These are phyloP conservation scores for Neurospora tetrasperma DNA, from an alignment of 495 filamentous ascomycete species.

Conservation along the genomic window DNA sequence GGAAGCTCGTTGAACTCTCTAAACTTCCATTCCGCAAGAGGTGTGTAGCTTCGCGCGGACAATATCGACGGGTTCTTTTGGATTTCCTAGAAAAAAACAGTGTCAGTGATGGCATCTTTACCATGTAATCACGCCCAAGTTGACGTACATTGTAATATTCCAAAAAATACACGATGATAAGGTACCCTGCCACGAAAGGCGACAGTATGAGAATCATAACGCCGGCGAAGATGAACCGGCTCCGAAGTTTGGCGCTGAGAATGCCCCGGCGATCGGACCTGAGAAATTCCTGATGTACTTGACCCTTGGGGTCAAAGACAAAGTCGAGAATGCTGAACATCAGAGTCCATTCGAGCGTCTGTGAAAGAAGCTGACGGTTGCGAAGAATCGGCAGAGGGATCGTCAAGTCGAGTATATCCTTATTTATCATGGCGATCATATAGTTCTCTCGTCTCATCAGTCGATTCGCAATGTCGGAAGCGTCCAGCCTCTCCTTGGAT, in stretches of 20 bases:
- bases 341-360: constrained; percentile 79
- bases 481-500: constrained; percentile 92
- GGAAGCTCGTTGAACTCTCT: constrained; percentile 95
- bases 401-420: constrained; percentile 81
- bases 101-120: constrained; percentile 5
- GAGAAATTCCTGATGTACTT: constrained; percentile 73
- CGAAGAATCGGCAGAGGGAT: constrained; percentile 76
- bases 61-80: constrained; percentile 77
- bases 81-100: constrained; percentile 52
- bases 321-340: constrained; percentile 84
- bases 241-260: constrained; percentile 63
- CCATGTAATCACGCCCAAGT: background rate
- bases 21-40: constrained; percentile 95
- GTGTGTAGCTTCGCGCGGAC: constrained; percentile 78
- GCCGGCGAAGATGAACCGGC: constrained; percentile 69
- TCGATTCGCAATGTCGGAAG: constrained; percentile 92
- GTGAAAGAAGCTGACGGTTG: constrained; percentile 67
- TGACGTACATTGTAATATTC: constrained; percentile 70
- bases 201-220: constrained; percentile 78
- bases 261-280: constrained; percentile 69
- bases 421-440: constrained; percentile 91
- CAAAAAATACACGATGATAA: constrained; percentile 80
- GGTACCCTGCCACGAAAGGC: constrained; percentile 73
- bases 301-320: constrained; percentile 79
- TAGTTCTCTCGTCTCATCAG: constrained; percentile 97